These are phyloP conservation scores for Tricholoma saponaceum DNA, from an alignment of 768 basidiomycete genomes.

Conservation along the genomic window DNA sequence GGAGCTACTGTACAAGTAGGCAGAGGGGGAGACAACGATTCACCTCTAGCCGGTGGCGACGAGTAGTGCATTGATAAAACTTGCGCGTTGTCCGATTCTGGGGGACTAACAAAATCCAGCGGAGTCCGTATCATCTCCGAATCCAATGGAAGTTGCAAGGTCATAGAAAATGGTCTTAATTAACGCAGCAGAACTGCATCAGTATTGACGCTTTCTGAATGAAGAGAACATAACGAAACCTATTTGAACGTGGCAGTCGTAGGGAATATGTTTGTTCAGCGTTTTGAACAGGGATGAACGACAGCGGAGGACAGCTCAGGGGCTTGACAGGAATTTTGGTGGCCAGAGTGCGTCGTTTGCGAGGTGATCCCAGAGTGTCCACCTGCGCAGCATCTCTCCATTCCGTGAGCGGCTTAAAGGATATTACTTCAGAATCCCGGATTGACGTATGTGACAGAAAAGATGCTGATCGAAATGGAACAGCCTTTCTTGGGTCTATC, in stretches of 20 bases:
- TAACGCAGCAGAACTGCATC: neutral
- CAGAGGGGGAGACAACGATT: neutral
- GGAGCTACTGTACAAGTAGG: neutral
- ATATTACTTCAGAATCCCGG: neutral
- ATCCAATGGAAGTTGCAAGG: neutral
- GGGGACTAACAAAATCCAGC: neutral
- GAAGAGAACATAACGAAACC: slow-evolving; percentile 2
- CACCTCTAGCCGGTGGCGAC: neutral
- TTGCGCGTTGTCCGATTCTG: neutral
- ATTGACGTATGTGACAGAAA: slow-evolving; percentile 7
- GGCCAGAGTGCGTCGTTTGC: neutral
- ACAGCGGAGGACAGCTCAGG: slow-evolving; percentile 20
- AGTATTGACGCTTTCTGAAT: neutral
- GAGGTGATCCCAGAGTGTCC: neutral
- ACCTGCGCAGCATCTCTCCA: neutral
- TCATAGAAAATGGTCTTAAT: neutral
- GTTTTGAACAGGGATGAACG: slow-evolving; percentile 25
- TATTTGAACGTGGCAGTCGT: slow-evolving; percentile 1
- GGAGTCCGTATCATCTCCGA: neutral
- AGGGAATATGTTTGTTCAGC: slow-evolving; percentile 20
- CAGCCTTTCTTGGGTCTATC: slow-evolving; percentile 30
- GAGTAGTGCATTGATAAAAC: neutral
- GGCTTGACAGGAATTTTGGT: neutral
- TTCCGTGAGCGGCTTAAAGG: neutral
- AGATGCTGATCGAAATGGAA: slow-evolving; percentile 21